Evolutionary conservation across 2,329 filamentous ascomycete species (phyloP), one percentile per base, ranked within the genome.

Genomic region (Plectosphaerella plurivora): DNA sequence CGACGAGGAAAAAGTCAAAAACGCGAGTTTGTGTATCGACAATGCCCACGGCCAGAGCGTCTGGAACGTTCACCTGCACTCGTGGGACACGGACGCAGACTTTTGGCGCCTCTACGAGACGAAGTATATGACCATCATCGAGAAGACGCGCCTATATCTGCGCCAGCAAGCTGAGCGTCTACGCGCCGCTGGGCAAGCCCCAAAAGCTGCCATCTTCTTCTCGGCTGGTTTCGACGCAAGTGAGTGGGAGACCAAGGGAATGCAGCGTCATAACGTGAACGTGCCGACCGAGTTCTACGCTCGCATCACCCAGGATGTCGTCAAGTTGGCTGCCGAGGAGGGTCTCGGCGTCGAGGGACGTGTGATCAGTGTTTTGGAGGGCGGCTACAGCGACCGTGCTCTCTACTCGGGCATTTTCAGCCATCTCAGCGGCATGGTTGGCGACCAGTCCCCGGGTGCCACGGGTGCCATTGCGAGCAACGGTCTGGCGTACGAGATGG

Each of bases 261-360:
- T 99, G 94, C 94, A 99, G 69, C 82, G 94, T 46, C 94, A 99
- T 69, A 87, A 89, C 53, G 92, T 96, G 62, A 96, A 96, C 63
- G 94, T 99, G 2, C 93, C 94, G 0, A 99, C 93, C 0, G 90
- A 93, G 50, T 99, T 99, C 66, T 99, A 97, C 65, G 94, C 94
- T 47, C 84, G 88, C 1, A 88, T 99, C 58, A 93, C 93, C 0
- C 81, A 86, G 45, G 94, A 99, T 63, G 82, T 97, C 3, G 86
- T 95, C 14, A 84, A 81, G 47, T 75, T 99, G 54, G 88, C 95
- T 0, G 81, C 89, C 41, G 91, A 97, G 65, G 85, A 89, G 60
- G 88, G 81, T 2, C 81, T 89, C 2, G 80, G 82, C 25, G 89
- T 90, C 2, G 87, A 95, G 24, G 93, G 93, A 3, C 82, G 94